Evolutionary conservation across 2,329 filamentous ascomycete species (phyloP).

Genomic region (Ceratocystis papillata): DNA sequence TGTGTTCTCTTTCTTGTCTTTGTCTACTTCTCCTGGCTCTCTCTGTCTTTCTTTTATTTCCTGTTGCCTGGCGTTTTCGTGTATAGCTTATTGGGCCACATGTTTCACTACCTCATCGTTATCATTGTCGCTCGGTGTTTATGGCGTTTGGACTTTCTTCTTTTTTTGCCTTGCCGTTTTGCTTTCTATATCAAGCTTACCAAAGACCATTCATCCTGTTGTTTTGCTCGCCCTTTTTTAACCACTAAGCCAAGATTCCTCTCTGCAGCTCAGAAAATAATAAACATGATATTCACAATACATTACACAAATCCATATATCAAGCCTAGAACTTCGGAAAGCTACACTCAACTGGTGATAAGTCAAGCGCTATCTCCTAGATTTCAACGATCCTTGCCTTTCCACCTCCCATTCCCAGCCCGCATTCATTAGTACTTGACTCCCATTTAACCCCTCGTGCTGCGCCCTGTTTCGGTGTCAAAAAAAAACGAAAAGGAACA

Average conservation of each 20-base stretch:
- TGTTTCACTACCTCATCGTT: slow-evolving; percentile 10
- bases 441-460: background rate
- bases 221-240: background rate
- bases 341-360: no score
- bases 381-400: no score
- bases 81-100: background rate
- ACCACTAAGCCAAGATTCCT: no score
- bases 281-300: no score
- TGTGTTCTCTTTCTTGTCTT: background rate
- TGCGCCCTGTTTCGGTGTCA: background rate
- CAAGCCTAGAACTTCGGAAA: no score
- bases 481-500: background rate
- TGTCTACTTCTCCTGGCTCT: background rate
- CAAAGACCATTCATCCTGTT: background rate
- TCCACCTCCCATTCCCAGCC: background rate
- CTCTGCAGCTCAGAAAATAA: no score
- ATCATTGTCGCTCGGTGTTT: slow-evolving; percentile 16
- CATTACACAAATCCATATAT: no score
- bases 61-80: slow-evolving; percentile 10
- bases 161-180: background rate
- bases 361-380: no score
- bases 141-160: slow-evolving; percentile 4
- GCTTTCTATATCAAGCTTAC: background rate
- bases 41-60: background rate
- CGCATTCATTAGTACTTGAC: background rate